phyloP scores from a whole-genome alignment of 2,329 filamentous ascomycete species.

The Aspergillus phoenicis region DNA sequence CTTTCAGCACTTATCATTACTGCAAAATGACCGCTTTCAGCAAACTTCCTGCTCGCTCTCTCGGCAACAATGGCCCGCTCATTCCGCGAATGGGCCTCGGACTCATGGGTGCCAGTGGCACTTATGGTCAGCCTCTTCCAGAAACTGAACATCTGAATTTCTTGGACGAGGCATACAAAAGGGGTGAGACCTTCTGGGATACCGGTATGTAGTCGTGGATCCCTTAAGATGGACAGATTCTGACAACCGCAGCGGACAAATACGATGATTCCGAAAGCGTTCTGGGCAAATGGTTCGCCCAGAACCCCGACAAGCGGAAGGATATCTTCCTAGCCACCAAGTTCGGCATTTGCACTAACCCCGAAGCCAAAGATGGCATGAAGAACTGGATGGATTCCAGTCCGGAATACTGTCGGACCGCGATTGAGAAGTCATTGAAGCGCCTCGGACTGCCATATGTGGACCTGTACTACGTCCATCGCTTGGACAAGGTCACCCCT shows the following conservation, averaged over 20 bases:
- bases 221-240: not conserved
- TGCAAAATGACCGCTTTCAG: conserved; percentile 9
- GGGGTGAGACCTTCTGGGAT: conserved; percentile 51
- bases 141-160: conserved; percentile 50
- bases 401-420: conserved; percentile 46
- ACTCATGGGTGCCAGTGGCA: conserved; percentile 30
- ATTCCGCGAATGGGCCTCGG: conserved; percentile 34
- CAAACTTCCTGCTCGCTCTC: conserved; percentile 22
- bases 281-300: conserved; percentile 53
- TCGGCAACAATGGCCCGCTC: conserved; percentile 32
- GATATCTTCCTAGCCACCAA: conserved; percentile 59
- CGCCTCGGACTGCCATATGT: conserved; percentile 48
- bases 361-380: conserved; percentile 16
- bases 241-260: conserved; percentile 26
- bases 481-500: conserved; percentile 42
- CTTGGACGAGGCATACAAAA: conserved; percentile 49
- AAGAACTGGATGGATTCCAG: conserved; percentile 34
- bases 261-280: conserved; percentile 54
- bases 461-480: conserved; percentile 54
- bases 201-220: conserved; percentile 28
- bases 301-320: conserved; percentile 45
- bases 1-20: not conserved
- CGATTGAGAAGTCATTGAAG: conserved; percentile 46
- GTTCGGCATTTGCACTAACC: conserved; percentile 42
- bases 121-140: conserved; percentile 33